These are phyloP conservation scores for Phytopythium aichiense DNA, from an alignment of 352 stramenopile genomes.

Conservation along the genomic window DNA sequence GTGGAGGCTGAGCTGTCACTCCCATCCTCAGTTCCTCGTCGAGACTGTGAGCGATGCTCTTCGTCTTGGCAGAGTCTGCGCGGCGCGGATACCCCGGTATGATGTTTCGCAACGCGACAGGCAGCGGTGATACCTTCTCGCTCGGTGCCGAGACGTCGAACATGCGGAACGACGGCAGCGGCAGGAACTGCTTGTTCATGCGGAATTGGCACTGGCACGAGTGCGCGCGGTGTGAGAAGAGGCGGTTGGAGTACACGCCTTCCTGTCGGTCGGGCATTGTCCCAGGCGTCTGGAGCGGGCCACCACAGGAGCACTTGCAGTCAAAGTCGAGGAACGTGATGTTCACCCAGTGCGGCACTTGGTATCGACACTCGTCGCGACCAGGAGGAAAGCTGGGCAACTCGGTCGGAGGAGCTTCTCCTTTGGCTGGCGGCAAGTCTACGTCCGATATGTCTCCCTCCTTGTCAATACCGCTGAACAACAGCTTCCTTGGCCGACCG, in stretches of 20 bases:
- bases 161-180: conserved; percentile 69
- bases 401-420: not conserved
- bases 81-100: conserved; percentile 23
- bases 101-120: conserved; percentile 46
- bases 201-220: conserved; percentile 45
- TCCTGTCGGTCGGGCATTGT: not conserved
- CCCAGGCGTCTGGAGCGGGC: not conserved
- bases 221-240: conserved; percentile 24
- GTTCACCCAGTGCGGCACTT: conserved; percentile 95
- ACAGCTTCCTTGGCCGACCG: not conserved
- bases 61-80: not conserved
- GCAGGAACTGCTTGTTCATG: conserved; percentile 43
- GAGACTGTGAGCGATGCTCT: not conserved
- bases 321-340: conserved; percentile 86
- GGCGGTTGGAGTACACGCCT: conserved; percentile 11
- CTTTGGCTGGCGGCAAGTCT: not conserved
- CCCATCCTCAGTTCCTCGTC: conserved; percentile 5
- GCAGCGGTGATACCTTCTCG: conserved; percentile 40
- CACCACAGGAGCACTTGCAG: conserved; percentile 30
- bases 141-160: conserved; percentile 57
- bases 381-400: no score
- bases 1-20: not conserved
- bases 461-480: not conserved
- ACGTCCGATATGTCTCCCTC: not conserved
- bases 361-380: conserved; percentile 37